Conservation (phyloP, 345 rosid species). For the Gossypium mustelinum region DNA sequence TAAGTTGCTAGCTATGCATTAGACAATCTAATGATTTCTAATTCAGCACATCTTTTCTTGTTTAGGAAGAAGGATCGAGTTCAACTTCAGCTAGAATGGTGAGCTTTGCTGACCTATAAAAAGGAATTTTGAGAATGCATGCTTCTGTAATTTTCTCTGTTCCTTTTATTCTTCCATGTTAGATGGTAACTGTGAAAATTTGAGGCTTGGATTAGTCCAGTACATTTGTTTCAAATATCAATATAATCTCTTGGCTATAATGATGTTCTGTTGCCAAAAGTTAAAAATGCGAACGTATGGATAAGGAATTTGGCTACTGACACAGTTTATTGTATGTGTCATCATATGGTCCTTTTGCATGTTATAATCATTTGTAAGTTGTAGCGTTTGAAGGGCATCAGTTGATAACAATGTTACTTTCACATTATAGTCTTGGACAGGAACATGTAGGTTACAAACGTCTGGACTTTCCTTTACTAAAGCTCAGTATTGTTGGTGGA, state of each 20-base stretch:
- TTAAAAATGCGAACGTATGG: background rate
- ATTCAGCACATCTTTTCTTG: slow-evolving; percentile 6
- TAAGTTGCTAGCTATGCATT: background rate
- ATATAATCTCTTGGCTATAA: background rate
- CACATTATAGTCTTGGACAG: slow-evolving; percentile 60
- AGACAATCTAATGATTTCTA: slow-evolving; percentile 4
- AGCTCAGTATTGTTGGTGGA: slow-evolving; percentile 83
- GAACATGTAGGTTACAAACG: slow-evolving; percentile 72
- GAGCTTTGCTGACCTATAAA: slow-evolving; percentile 29
- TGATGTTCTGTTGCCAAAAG: background rate
- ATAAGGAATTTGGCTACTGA: background rate
- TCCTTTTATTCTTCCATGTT: background rate
- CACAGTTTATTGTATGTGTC: background rate
- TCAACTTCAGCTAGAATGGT: slow-evolving; percentile 81
- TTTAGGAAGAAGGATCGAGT: slow-evolving; percentile 56
- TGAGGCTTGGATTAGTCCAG: background rate
- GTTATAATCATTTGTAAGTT: background rate
- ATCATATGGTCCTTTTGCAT: background rate
- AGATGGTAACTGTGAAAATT: background rate
- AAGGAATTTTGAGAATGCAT: slow-evolving; percentile 6
- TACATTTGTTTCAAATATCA: background rate
- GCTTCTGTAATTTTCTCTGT: background rate
- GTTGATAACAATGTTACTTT: slow-evolving; percentile 12
- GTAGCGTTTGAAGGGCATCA: background rate
- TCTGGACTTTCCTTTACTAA: slow-evolving; percentile 57